Evolutionary conservation across 495 filamentous ascomycete species (phyloP), one percentile per base, ranked within the genome.

Genomic region (Xylaria palmicola): DNA sequence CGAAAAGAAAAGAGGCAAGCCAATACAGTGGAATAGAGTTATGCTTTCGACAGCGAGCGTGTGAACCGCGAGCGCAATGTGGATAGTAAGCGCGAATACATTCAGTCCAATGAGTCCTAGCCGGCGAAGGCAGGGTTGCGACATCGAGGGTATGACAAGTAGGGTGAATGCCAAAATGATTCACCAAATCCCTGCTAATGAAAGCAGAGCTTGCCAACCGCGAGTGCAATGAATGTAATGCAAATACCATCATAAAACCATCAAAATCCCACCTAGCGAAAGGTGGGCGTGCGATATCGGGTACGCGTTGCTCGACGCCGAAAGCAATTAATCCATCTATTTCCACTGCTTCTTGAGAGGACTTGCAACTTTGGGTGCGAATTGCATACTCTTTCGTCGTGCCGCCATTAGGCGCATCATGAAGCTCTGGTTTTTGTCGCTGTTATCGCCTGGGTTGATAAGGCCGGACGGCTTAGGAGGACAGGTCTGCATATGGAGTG

Each of bases 361-460:
- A 72, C 92, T 96, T 10, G 83, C 86, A 48, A 93, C 75, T 69
- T 87, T 86, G 5, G 90, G 91, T 43, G 89, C 88, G 75, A 86
- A 93, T 64, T 92, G 90, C 74, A 91, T 70, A 68, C 89, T 96
- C 83, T 92, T 92, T 41, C 92, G 79, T 50, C 90, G 77, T 0
- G 90, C 90, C 37, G 86, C 83, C 77, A 91, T 83, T 58, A 96
- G 73, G 47, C 87, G 81, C 73, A 85, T 79, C 60, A 93, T 74
- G 24, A 68, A 74, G 62, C 83, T 77, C 72, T 79, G 79, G 40
- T 76, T 70, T 44, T 59, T 61, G 36, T 68, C 59, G 49, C 79
- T 29, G 41, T 74, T 69, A 24, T 61, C 56, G 24, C 71, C 74
- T 9, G 72, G 65, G 48, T 82, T 76, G 45, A 79, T 36, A 59